phyloP scores from a whole-genome alignment of 2,329 filamentous ascomycete genomes.

The Cladophialophora yegresii region DNA sequence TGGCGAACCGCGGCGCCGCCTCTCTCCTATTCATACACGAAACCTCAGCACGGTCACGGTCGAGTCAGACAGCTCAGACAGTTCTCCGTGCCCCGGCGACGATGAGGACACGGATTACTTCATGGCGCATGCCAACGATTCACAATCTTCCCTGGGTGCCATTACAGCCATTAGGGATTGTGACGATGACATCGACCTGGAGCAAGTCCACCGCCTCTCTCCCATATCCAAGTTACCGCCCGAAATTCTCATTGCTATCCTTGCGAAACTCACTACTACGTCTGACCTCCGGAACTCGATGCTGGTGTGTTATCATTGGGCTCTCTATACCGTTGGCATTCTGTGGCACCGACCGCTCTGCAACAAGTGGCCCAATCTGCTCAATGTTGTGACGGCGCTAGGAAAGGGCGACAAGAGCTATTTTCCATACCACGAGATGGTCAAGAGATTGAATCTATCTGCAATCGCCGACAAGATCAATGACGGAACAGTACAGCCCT shows the following conservation, averaged over 20 bases:
- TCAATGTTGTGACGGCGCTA: slow-evolving; percentile 73
- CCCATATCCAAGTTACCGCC: slow-evolving; percentile 84
- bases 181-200: slow-evolving; percentile 54
- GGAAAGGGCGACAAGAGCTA: slow-evolving; percentile 67
- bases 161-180: slow-evolving; percentile 75
- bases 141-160: slow-evolving; percentile 78
- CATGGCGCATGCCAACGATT: slow-evolving; percentile 79
- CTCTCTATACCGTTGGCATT: slow-evolving; percentile 85
- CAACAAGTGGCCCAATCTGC: slow-evolving; percentile 79
- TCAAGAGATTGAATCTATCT: slow-evolving; percentile 89
- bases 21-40: slow-evolving; percentile 33
- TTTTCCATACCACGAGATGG: slow-evolving; percentile 85
- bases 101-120: slow-evolving; percentile 95
- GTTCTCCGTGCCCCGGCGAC: slow-evolving; percentile 59
- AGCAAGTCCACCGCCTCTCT: slow-evolving; percentile 67
- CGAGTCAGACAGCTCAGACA: slow-evolving; percentile 37
- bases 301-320: slow-evolving; percentile 93
- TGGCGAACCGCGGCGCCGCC: slow-evolving; percentile 28
- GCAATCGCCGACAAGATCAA: slow-evolving; percentile 73
- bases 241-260: slow-evolving; percentile 91
- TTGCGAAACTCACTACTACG: slow-evolving; percentile 75
- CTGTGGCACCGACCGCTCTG: slow-evolving; percentile 94
- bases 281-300: slow-evolving; percentile 82
- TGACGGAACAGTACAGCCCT: slow-evolving; percentile 82
- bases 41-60: slow-evolving; percentile 34